Evolutionary conservation across 768 basidiomycete genomes (phyloP), one percentile per base, ranked within the genome.

Genomic region (Trametes cinnabarina): DNA sequence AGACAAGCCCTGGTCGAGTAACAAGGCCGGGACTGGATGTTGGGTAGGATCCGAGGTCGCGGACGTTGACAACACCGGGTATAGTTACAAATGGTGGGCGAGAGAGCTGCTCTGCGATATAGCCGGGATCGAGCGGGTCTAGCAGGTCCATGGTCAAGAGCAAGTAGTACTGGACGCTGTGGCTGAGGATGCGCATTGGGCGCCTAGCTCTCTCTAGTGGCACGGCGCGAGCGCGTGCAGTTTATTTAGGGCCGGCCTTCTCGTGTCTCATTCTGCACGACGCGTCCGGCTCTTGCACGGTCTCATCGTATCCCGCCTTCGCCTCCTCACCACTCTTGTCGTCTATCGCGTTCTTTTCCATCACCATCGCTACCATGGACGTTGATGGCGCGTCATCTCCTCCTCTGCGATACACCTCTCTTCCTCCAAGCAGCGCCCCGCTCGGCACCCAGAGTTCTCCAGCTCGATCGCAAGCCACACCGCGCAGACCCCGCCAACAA

Each of bases 21-120:
- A 80, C 69, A 51, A 78, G 72, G 60, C 80, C 80, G 20, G 77
- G 76, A 55, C 75, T 63, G 25, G 70, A 71, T 14, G 73, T 67
- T 49, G 81, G 73, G 66, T 87, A 84, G 44, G 74, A 76, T 32
- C 89, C 90, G 10, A 92, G 77, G 72, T 90, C 87, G 53, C 90
- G 79, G 49, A 87, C 77, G 68, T 92, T 92, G 63, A 82, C 82
- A 9, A 92, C 88, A 28, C 90, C 90, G n/a, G 81, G 70, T 63
- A 92, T 77, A 17, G 75, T 67, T 9, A 90, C 80, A 63, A 92
- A 92, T 0, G 90, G 90, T 8, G 82, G 84, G 23, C 76, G 77
- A 0, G 87, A 88, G 37, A 92, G 80, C 10, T 82, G 72, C 22
- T 85, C 78, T 7, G 79, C 73, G 19, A 92, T 87, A 71, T 84